Evolutionary conservation across 2,329 filamentous ascomycete species (phyloP).

Genomic region (Trichothecium roseum): DNA sequence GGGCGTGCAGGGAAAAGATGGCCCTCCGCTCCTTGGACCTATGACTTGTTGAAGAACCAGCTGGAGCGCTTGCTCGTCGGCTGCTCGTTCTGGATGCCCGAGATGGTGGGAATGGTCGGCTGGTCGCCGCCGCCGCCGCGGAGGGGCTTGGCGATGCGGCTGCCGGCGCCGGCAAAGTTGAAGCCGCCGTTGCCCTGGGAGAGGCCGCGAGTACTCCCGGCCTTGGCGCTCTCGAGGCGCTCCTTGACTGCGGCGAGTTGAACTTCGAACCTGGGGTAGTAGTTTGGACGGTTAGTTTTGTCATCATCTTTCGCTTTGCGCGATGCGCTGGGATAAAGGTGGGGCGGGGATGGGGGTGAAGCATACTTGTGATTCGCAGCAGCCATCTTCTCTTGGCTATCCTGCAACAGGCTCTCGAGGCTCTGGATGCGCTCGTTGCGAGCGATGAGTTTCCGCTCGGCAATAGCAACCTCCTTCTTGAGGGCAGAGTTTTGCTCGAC

Average conservation of each 20-base stretch:
- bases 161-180: slow-evolving; percentile 55
- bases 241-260: slow-evolving; percentile 97
- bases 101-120: slow-evolving; percentile 47
- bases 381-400: slow-evolving; percentile 97
- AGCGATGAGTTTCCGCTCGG: slow-evolving; percentile 92
- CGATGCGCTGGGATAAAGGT: not conserved
- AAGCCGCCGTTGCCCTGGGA: slow-evolving; percentile 59
- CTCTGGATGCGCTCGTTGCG: slow-evolving; percentile 95
- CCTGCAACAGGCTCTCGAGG: slow-evolving; percentile 82
- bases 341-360: slow-evolving; percentile 11
- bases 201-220: slow-evolving; percentile 78
- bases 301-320: not conserved
- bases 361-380: slow-evolving; percentile 94
- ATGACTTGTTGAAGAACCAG: slow-evolving; percentile 63
- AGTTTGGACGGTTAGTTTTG: slow-evolving; percentile 17
- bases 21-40: slow-evolving; percentile 10
- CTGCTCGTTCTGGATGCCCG: slow-evolving; percentile 47
- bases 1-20: slow-evolving; percentile 1
- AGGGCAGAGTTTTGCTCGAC: slow-evolving; percentile 95
- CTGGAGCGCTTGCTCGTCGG: slow-evolving; percentile 48
- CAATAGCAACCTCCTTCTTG: slow-evolving; percentile 99
- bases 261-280: slow-evolving; percentile 68
- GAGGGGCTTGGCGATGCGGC: slow-evolving; percentile 59
- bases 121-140: slow-evolving; percentile 44
- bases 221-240: slow-evolving; percentile 88